Evolutionary conservation across 208 protist genomes (phyloP), one percentile per base, ranked within the genome.

Genomic region (Crithidia fasciculata): DNA sequence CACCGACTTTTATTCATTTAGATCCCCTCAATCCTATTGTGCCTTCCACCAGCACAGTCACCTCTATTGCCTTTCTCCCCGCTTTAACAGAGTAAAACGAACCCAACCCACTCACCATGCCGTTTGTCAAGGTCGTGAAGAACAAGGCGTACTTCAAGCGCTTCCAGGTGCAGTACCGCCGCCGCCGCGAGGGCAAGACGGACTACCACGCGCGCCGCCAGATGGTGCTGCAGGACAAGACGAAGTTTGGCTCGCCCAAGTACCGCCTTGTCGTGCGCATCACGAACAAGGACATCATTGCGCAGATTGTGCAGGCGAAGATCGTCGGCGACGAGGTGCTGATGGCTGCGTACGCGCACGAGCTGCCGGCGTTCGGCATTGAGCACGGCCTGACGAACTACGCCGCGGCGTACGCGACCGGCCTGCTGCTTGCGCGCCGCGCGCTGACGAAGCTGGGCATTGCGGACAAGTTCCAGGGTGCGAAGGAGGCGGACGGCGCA

Each of bases 241-340:
- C 98, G 89, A 99, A 99, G 90, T 99, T 99, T 86, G 96, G 97
- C 74, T 89, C 97, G 54, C 97, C 97, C 74, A 99, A 99, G 91
- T 99, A 99, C 97, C 91, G 99, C 75, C 85, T 99, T 28, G 96
- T 99, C 61, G 98, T 99, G 55, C 98, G 98, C 89, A 85, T 98
- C 72, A 98, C 98, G 77, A 99, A 99, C 97, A 89, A 89, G 64
- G 98, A 99, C 72, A 86, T 99, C 70, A 95, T 99, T 78, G 92
- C 90, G 67, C 99, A 99, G 95, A 91, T 99, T 76, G 86, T 99
- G 82, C 91, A 97, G 78, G 84, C 98, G 59, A 98, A 98, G 77
- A 92, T 99, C 69, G 85, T 80, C 43, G 98, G 98, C 72, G 99
- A 99, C 83, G 73, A 95, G 69, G 86, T 99, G 62, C 36, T 99